Conservation (phyloP, 306 rosid genomes). For the Luffa acutangula region DNA sequence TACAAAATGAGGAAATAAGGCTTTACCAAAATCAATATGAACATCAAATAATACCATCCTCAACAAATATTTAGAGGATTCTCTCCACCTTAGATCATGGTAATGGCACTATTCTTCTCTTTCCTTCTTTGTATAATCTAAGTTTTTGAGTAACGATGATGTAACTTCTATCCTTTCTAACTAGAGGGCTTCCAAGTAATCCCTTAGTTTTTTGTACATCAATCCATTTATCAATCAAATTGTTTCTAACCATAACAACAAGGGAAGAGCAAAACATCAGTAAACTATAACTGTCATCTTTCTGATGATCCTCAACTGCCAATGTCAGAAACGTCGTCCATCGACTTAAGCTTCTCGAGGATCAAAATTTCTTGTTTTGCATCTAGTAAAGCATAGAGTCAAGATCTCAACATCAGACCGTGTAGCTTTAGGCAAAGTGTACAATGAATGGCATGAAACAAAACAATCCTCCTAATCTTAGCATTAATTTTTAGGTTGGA, state of each 20-base stretch:
- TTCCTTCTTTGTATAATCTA: not conserved
- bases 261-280: not conserved
- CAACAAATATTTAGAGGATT: not conserved
- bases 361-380: constrained; percentile 61
- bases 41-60: not conserved
- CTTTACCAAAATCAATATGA: not conserved
- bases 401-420: constrained; percentile 14
- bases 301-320: constrained; percentile 10
- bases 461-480: not conserved
- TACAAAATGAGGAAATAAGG: not conserved
- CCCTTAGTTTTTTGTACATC: not conserved
- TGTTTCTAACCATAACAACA: not conserved
- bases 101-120: no score
- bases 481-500: not conserved
- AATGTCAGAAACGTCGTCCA: constrained; percentile 34
- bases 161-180: not conserved
- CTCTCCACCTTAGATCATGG: no score
- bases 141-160: no score
- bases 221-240: not conserved
- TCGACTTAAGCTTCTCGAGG: constrained; percentile 52
- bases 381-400: constrained; percentile 36
- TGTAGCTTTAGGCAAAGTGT: not conserved
- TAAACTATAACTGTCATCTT: not conserved
- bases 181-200: not conserved
- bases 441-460: constrained; percentile 9